phyloP scores from a whole-genome alignment of 2,329 filamentous ascomycete species.

The Sphaerulina vaccinii region DNA sequence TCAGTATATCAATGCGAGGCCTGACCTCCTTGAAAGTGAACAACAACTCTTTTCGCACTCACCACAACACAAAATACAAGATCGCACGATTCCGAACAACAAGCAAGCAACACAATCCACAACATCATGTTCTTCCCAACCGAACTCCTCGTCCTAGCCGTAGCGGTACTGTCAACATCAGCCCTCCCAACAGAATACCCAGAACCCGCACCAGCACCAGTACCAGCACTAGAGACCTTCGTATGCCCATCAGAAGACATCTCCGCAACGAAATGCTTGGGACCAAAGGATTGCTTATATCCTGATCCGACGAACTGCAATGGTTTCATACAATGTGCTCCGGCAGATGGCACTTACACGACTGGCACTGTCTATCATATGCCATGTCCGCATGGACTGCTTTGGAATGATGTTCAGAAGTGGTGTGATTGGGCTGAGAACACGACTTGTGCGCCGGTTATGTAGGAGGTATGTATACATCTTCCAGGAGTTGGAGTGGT shows the following conservation, averaged over 20 bases:
- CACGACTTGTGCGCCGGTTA: neutral
- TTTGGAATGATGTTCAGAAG: conserved; percentile 15
- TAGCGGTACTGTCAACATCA: neutral
- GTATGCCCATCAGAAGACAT: conserved; percentile 11
- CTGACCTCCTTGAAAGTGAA: neutral
- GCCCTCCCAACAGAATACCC: neutral
- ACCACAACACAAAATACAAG: too few species aligned
- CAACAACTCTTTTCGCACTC: neutral
- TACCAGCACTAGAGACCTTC: neutral
- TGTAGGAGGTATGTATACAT: neutral
- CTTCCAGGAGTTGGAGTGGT: too few species aligned
- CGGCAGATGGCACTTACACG: conserved; percentile 2
- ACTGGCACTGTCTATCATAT: conserved; percentile 9
- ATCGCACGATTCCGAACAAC: too few species aligned
- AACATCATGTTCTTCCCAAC: too few species aligned
- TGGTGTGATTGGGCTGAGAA: conserved; percentile 10
- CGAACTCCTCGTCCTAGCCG: neutral
- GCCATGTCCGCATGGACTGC: conserved; percentile 5
- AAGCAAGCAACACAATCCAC: too few species aligned
- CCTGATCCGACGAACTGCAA: conserved; percentile 9
- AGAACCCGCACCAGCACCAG: neutral
- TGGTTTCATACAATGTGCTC: conserved; percentile 15
- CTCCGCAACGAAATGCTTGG: conserved; percentile 5
- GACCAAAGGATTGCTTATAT: conserved; percentile 13
- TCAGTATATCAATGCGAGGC: neutral